These are phyloP conservation scores for Acer yangbiense DNA, from an alignment of 345 rosid genomes.

Conservation along the genomic window DNA sequence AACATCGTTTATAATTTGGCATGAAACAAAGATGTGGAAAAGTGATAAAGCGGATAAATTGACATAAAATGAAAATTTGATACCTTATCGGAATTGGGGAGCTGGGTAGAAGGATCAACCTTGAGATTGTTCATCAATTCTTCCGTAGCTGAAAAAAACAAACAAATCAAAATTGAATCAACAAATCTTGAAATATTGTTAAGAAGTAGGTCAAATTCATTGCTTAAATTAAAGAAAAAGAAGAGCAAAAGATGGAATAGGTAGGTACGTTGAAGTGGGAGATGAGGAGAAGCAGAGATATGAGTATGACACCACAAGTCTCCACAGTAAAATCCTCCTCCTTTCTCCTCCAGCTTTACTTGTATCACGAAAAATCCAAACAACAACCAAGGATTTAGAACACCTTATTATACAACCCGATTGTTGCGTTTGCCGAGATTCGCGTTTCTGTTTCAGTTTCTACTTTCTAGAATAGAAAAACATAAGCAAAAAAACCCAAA, in stretches of 20 bases:
- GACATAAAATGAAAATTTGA: not conserved
- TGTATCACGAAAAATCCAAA: not conserved
- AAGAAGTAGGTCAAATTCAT: too few relatives aligned
- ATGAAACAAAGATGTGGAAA: not conserved
- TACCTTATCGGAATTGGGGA: conserved; percentile 37
- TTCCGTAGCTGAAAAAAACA: conserved; percentile 24
- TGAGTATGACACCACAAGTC: conserved; percentile 16
- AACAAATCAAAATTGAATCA: not conserved
- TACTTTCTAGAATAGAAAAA: too few relatives aligned
- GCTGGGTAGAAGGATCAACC: conserved; percentile 34
- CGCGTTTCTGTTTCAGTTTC: not conserved
- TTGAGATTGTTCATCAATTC: conserved; percentile 40
- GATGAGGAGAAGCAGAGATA: not conserved
- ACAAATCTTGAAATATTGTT: too few relatives aligned
- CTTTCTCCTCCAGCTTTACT: conserved; percentile 19
- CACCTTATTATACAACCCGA: not conserved
- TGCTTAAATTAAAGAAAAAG: not conserved
- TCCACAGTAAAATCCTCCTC: conserved; percentile 24
- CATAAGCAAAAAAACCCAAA: too few relatives aligned
- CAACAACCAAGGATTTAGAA: not conserved
- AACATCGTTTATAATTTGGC: too few relatives aligned
- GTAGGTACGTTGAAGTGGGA: conserved; percentile 1
- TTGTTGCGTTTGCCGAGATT: not conserved
- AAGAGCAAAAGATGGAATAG: not conserved
- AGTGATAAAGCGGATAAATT: not conserved